Percentiles rank a stretch among this genome's conserved stretches.
Conservation (phyloP, 352 stramenopile species). For the Pythium insidiosum region DNA sequence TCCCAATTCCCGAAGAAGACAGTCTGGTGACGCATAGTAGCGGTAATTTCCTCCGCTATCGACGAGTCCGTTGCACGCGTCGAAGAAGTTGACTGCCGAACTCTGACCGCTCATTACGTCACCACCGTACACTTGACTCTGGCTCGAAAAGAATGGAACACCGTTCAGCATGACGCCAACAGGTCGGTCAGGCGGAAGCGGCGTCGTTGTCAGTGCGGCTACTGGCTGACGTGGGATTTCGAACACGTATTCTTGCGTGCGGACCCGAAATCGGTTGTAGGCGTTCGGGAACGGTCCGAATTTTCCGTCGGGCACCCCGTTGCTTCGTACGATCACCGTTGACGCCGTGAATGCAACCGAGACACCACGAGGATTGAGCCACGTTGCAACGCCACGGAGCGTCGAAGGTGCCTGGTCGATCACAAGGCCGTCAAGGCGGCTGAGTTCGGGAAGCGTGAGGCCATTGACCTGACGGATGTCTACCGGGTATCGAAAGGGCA, state of each 20-base stretch:
- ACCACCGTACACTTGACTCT: constrained; percentile 30
- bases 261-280: constrained; percentile 40
- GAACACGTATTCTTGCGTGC: constrained; percentile 60
- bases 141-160: constrained; percentile 48
- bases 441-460: constrained; percentile 33
- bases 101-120: constrained; percentile 34
- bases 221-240: constrained; percentile 37
- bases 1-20: constrained; percentile 39
- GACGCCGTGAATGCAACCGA: constrained; percentile 43
- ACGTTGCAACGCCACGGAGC: constrained; percentile 15
- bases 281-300: constrained; percentile 61
- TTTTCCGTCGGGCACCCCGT: constrained; percentile 30
- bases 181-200: constrained; percentile 27
- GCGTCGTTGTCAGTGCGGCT: constrained; percentile 11
- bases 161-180: constrained; percentile 73
- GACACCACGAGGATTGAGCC: constrained; percentile 42
- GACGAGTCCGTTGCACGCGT: constrained; percentile 68
- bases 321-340: constrained; percentile 50
- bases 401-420: constrained; percentile 36
- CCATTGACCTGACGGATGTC: constrained; percentile 42
- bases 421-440: constrained; percentile 37
- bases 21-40: constrained; percentile 66
- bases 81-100: constrained; percentile 30
- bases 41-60: constrained; percentile 57
- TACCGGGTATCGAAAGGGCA: constrained; percentile 35